phyloP scores from a whole-genome alignment of 2,329 filamentous ascomycete genomes.

The Sodiomyces alkalinus region DNA sequence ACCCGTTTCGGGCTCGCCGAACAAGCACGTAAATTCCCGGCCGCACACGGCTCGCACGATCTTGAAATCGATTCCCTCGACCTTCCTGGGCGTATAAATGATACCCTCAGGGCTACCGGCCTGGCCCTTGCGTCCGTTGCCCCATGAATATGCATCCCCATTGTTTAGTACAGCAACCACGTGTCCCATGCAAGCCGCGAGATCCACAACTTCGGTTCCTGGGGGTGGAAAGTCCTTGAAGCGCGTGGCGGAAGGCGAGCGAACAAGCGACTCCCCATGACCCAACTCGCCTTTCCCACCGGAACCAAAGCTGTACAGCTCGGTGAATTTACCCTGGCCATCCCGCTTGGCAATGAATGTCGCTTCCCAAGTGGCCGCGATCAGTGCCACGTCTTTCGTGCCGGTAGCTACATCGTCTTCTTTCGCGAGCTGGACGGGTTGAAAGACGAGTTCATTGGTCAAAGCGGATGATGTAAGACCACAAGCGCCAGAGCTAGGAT shows the following conservation, averaged over 20 bases:
- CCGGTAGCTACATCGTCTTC: constrained; percentile 14
- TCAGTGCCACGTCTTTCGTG: constrained; percentile 15
- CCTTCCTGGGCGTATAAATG: constrained; percentile 43
- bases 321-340: constrained; percentile 22
- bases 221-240: constrained; percentile 50
- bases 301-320: constrained; percentile 48
- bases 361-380: constrained; percentile 68
- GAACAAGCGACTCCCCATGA: constrained; percentile 36
- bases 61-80: constrained; percentile 44
- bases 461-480: constrained; percentile 20
- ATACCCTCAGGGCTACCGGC: constrained; percentile 44
- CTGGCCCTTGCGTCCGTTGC: constrained; percentile 73
- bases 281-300: constrained; percentile 62
- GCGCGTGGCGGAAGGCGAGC: constrained; percentile 28
- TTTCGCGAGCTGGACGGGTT: constrained; percentile 19
- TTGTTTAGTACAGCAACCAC: constrained; percentile 57
- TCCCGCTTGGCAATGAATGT: constrained; percentile 45
- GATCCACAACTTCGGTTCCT: constrained; percentile 40
- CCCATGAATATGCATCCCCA: constrained; percentile 78
- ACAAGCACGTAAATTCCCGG: constrained; percentile 69
- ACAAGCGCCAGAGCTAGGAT: constrained; percentile 38
- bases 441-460: constrained; percentile 21
- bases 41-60: constrained; percentile 59
- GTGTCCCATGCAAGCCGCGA: constrained; percentile 67
- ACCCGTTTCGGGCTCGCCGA: constrained; percentile 39